Evolutionary conservation across 2,329 filamentous ascomycete genomes (phyloP).

Genomic region (Calonectria montana): DNA sequence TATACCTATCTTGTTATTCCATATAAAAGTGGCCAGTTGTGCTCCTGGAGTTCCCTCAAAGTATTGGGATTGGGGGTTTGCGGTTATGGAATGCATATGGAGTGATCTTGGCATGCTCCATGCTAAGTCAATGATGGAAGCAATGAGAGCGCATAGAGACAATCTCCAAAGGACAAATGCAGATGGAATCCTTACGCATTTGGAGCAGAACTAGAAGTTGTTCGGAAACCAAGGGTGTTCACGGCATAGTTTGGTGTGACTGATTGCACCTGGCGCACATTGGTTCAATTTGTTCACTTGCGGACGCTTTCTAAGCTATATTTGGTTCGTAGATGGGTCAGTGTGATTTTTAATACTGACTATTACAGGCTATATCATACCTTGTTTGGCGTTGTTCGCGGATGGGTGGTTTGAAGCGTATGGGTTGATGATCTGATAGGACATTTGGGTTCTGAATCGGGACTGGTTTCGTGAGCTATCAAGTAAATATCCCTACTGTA

Average conservation of each 20-base stretch:
- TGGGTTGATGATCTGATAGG: neutral
- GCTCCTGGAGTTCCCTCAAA: slow-evolving; percentile 57
- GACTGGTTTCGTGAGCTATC: neutral
- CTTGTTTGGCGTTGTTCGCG: slow-evolving; percentile 12
- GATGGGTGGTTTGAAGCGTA: neutral
- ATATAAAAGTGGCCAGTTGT: slow-evolving; percentile 59
- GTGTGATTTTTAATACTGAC: neutral
- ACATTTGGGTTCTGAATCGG: neutral
- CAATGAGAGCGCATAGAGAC: slow-evolving; percentile 48
- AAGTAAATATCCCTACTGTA: neutral
- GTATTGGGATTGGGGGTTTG: slow-evolving; percentile 58
- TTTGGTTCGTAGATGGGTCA: slow-evolving; percentile 16
- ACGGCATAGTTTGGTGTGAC: neutral
- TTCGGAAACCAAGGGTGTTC: neutral
- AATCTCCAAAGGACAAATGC: slow-evolving; percentile 23
- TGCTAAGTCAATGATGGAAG: slow-evolving; percentile 57
- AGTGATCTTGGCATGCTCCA: slow-evolving; percentile 63
- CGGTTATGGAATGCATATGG: slow-evolving; percentile 61
- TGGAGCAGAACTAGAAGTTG: neutral
- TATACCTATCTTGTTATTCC: slow-evolving; percentile 60
- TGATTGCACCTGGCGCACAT: slow-evolving; percentile 14
- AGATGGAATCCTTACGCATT: slow-evolving; percentile 14
- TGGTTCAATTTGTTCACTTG: neutral
- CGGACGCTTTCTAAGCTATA: neutral
- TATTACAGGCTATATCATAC: neutral